These are phyloP conservation scores for Xerophyta viscosa DNA, from an alignment of 106 monocot genomes.

Conservation along the genomic window DNA sequence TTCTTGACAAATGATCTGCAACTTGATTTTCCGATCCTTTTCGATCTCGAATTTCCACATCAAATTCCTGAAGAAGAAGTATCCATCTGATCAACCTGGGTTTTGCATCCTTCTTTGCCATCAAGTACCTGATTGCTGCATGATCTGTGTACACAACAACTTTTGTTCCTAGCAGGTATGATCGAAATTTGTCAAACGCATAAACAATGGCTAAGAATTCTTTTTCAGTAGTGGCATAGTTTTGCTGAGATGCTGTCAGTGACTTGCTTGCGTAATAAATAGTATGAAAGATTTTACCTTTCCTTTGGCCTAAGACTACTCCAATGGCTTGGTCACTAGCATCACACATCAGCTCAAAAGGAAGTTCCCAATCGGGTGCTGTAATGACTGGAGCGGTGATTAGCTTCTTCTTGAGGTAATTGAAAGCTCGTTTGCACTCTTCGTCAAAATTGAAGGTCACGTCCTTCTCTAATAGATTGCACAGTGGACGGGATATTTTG, in stretches of 20 bases:
- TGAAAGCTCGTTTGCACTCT: neutral
- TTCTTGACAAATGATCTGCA: no score
- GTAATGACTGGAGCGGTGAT: neutral
- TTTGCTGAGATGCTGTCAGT: neutral
- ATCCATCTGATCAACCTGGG: no score
- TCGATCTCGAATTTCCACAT: no score
- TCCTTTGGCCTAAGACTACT: conserved; percentile 6
- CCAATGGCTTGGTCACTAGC: conserved; percentile 3
- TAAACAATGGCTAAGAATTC: conserved; percentile 9
- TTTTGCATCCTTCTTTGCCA: no score
- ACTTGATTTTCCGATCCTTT: no score
- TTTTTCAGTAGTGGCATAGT: conserved; percentile 10
- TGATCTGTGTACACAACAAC: conserved; percentile 8
- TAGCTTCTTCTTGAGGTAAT: neutral
- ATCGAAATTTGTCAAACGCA: conserved; percentile 6
- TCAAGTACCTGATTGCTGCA: no score
- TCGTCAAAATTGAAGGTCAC: conserved; percentile 2
- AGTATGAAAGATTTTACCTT: neutral
- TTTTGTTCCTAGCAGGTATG: neutral
- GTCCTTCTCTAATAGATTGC: conserved; percentile 7
- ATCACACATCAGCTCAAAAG: conserved; percentile 16
- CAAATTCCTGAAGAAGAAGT: no score
- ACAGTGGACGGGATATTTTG: conserved; percentile 11
- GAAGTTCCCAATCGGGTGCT: neutral
- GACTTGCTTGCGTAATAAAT: conserved; percentile 12